Base-by-base conservation (phyloP, 495 filamentous ascomycete species). In the Saxophila tyrrhenica region DNA sequence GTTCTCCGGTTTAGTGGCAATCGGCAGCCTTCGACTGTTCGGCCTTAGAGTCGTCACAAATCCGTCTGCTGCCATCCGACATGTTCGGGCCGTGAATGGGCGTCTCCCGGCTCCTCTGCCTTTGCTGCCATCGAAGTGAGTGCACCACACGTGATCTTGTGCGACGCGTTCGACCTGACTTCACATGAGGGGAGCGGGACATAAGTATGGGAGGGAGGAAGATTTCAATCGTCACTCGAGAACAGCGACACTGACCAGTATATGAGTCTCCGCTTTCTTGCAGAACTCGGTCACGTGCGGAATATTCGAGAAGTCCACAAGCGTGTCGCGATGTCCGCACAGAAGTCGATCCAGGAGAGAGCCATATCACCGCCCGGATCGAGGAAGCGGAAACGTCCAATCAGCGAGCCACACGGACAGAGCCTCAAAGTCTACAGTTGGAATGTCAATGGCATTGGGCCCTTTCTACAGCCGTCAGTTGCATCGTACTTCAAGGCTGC, bases 381-480 rank as follows among this genome's bases (percentile, higher is more conserved):
- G 45, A 22, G 45, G 24, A 48, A 21, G 20, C 19, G 16, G 41
- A 44, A 17, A 44, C 41, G 41, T n/a, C 15, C 16, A 7, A n/a
- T 9, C 7, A 44, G 41, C 41, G 8, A 7, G 41, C 19, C 41
- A 44, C 41, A 44, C 5, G 8, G 17, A 5, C 41, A 39, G 17
- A 9, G 19, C 5, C 41, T 62, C 7, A 25, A 20, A 22, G 53
- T 78, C 16, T 73, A 71, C 52, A 70, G 72, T 0, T 77, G 74
- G 73, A 78, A 78, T 52, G 66, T 78, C 54, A 78, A 78, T 61
- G 74, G 76, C 50, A 71, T 78, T 11, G 43, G 46, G 1, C 65
- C 73, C 0, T 75, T 73, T 35, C 62, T 77, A 23, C 50, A 68
- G 56, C 38, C 56, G 42, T 56, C 67, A 20, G 76, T 78, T 32